Conservation (phyloP, 2,329 filamentous ascomycete species). For the Pseudocercospora musae region DNA sequence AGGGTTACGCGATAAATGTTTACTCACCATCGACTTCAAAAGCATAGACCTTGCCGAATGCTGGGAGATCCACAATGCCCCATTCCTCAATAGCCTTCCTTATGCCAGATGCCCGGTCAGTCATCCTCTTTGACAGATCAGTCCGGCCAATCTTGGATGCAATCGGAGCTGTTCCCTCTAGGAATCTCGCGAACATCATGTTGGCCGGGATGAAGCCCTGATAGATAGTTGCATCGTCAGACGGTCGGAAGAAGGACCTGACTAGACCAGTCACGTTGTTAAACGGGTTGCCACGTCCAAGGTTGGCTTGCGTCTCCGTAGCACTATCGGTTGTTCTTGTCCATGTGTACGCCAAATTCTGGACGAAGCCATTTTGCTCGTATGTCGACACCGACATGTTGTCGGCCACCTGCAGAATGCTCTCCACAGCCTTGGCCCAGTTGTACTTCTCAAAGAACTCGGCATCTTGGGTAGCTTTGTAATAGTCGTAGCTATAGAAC, state of each 20-base stretch:
- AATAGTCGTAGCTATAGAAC: slow-evolving; percentile 42
- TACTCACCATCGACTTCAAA: slow-evolving; percentile 48
- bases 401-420: slow-evolving; percentile 44
- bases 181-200: slow-evolving; percentile 71
- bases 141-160: slow-evolving; percentile 49
- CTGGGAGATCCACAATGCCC: slow-evolving; percentile 40
- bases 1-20: neutral
- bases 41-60: slow-evolving; percentile 44
- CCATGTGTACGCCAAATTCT: slow-evolving; percentile 46
- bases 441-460: slow-evolving; percentile 49
- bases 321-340: slow-evolving; percentile 43
- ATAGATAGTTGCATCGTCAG: slow-evolving; percentile 50
- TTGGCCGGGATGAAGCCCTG: slow-evolving; percentile 51
- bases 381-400: slow-evolving; percentile 51
- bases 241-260: slow-evolving; percentile 50
- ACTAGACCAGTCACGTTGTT: slow-evolving; percentile 49
- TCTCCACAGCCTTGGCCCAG: slow-evolving; percentile 47
- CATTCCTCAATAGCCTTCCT: slow-evolving; percentile 44
- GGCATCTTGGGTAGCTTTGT: slow-evolving; percentile 46
- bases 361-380: slow-evolving; percentile 43
- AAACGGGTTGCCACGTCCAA: slow-evolving; percentile 51
- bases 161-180: slow-evolving; percentile 53
- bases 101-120: slow-evolving; percentile 49
- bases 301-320: slow-evolving; percentile 52
- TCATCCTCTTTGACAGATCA: slow-evolving; percentile 56